These are phyloP conservation scores for Dictyostelium capitatum DNA, from an alignment of 78 protist species.

Conservation along the genomic window DNA sequence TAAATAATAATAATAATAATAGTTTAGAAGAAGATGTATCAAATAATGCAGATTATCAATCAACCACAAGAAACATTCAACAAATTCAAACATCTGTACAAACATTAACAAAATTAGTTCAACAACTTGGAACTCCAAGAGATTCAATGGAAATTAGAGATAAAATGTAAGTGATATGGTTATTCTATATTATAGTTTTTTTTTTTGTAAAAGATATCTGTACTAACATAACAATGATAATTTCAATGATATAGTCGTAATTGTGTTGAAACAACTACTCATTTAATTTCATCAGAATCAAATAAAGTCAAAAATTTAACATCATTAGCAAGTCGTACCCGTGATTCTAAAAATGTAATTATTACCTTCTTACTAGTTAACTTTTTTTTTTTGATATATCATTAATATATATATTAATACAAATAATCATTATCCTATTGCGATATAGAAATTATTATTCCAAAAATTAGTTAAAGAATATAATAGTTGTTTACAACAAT, in stretches of 20 bases:
- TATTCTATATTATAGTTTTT: not conserved
- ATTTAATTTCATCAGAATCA: slow-evolving; percentile 40
- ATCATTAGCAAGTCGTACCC: slow-evolving; percentile 21
- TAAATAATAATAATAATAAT: slow-evolving; percentile 1
- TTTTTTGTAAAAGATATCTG: not conserved
- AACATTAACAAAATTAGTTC: slow-evolving; percentile 41
- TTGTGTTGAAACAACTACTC: slow-evolving; percentile 65
- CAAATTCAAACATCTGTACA: slow-evolving; percentile 43
- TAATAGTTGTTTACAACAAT: slow-evolving; percentile 48
- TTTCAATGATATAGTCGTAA: slow-evolving; percentile 40
- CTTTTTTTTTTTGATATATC: not conserved
- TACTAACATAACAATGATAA: not conserved
- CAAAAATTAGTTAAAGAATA: slow-evolving; percentile 68
- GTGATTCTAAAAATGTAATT: slow-evolving; percentile 42
- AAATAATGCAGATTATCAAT: slow-evolving; percentile 57
- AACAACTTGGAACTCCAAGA: slow-evolving; percentile 74
- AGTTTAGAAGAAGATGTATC: slow-evolving; percentile 32
- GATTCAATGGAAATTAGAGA: slow-evolving; percentile 74
- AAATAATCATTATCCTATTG: not conserved
- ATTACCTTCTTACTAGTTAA: no score
- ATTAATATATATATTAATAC: not conserved
- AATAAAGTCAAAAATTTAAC: slow-evolving; percentile 60
- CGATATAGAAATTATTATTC: slow-evolving; percentile 47
- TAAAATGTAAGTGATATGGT: slow-evolving; percentile 35
- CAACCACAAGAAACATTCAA: slow-evolving; percentile 43